Conservation (phyloP, 345 rosid genomes). For the Citrus trifoliata region DNA sequence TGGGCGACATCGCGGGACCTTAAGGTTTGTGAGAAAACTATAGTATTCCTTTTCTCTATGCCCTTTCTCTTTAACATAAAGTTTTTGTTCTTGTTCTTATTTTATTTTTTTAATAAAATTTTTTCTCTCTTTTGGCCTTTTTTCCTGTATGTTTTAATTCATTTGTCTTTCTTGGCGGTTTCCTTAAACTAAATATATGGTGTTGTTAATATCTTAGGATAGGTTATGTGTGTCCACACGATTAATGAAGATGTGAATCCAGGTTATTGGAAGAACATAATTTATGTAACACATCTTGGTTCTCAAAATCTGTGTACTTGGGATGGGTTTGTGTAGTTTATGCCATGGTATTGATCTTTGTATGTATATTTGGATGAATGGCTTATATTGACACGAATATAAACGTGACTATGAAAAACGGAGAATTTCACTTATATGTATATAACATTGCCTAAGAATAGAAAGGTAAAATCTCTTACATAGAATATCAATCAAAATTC, state of each 20-base stretch:
- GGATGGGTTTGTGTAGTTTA: background rate
- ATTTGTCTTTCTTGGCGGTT: background rate
- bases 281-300: background rate
- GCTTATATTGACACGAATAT: background rate
- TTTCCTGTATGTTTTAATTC: background rate
- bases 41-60: background rate
- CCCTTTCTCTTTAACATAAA: background rate
- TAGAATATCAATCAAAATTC: background rate
- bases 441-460: too few species aligned
- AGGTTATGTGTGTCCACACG: background rate
- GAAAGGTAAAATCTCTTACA: background rate
- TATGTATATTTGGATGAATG: background rate
- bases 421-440: background rate
- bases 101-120: too few species aligned
- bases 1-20: conserved; percentile 92
- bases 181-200: background rate
- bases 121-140: background rate
- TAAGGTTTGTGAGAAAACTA: conserved; percentile 49
- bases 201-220: background rate
- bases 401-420: background rate
- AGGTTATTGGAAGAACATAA: background rate
- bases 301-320: background rate
- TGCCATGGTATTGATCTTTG: background rate
- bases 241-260: background rate
- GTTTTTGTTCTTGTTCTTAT: background rate